phyloP scores from a whole-genome alignment of 1,139 yeast genomes.

The Blastobotrys elegans region DNA sequence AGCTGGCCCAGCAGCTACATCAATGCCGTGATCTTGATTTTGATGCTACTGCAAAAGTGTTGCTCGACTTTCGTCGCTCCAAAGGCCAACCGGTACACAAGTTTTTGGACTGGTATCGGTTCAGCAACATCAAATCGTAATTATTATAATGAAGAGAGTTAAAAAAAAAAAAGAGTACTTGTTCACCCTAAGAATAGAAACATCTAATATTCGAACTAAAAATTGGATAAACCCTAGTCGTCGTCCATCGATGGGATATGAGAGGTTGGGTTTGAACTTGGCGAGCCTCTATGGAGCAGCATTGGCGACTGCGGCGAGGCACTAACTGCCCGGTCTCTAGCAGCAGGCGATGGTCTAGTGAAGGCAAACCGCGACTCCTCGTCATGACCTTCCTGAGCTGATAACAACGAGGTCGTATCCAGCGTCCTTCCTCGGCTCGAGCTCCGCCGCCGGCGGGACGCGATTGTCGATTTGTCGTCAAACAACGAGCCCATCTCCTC shows the following conservation, averaged over 20 bases:
- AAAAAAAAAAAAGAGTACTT: neutral
- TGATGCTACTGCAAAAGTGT: slow-evolving; percentile 16
- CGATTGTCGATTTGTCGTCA: slow-evolving; percentile 50
- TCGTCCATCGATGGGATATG: no score
- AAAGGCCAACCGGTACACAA: slow-evolving; percentile 8
- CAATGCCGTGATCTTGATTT: slow-evolving; percentile 11
- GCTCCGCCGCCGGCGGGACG: slow-evolving; percentile 13
- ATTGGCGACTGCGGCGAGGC: slow-evolving; percentile 1
- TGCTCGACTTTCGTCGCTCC: slow-evolving; percentile 12
- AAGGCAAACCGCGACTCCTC: neutral
- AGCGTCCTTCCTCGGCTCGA: neutral
- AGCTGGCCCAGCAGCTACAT: slow-evolving; percentile 13
- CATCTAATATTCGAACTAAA: neutral
- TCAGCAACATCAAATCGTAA: slow-evolving; percentile 11
- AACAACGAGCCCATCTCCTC: slow-evolving; percentile 87
- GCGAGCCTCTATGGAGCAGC: no score
- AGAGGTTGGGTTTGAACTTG: no score
- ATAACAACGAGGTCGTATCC: slow-evolving; percentile 8
- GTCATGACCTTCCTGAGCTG: slow-evolving; percentile 1
- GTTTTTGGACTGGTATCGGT: slow-evolving; percentile 23
- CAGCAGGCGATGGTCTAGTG: slow-evolving; percentile 5
- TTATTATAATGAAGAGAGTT: neutral
- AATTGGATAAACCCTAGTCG: no score
- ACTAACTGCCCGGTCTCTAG: neutral
- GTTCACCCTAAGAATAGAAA: neutral